Conservation (phyloP, 169 alveolate species). For the Plasmodium inui region DNA sequence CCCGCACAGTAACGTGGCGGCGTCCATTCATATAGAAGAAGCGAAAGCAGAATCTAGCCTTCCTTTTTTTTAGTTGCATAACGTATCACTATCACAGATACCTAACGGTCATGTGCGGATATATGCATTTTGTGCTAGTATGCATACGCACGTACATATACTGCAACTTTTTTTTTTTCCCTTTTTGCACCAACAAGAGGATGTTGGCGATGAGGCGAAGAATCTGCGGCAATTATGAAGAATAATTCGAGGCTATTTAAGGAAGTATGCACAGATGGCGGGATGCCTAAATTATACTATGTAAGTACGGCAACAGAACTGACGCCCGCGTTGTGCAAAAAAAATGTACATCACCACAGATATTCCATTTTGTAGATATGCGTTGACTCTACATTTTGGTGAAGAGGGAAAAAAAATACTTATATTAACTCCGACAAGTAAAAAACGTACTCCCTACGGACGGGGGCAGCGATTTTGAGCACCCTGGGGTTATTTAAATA, state of each 20-base stretch:
- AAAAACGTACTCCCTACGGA: neutral
- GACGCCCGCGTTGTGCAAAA: neutral
- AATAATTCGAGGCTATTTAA: conserved; percentile 1
- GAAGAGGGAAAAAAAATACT: neutral
- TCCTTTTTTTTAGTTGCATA: neutral
- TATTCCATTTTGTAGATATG: neutral
- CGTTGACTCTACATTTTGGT: neutral
- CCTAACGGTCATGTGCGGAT: neutral
- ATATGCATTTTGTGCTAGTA: neutral
- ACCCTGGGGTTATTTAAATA: neutral
- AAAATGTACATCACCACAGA: neutral
- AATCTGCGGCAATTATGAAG: neutral
- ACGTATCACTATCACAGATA: neutral
- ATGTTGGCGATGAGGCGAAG: neutral
- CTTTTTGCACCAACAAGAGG: neutral
- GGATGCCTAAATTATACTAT: neutral
- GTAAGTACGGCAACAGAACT: neutral
- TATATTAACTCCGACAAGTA: neutral
- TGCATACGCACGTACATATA: neutral
- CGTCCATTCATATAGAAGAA: neutral
- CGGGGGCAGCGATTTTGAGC: neutral
- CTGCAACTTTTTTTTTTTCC: neutral
- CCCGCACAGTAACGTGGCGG: neutral
- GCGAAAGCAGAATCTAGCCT: neutral
- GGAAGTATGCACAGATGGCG: neutral